Conservation (phyloP, 2,329 filamentous ascomycete genomes). For the Aspergillus sergii region DNA sequence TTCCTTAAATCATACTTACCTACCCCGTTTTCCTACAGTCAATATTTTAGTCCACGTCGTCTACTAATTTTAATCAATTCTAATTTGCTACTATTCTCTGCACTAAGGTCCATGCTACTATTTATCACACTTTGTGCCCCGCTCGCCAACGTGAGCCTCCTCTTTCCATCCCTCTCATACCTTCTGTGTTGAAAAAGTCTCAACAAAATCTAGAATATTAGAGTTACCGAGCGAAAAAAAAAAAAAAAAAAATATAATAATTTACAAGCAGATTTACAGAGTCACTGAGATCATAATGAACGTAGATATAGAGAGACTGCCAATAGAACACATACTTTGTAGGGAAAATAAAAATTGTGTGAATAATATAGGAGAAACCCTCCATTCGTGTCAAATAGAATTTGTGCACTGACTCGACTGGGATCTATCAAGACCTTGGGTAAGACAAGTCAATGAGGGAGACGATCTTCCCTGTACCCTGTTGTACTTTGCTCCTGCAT, state of each 20-base stretch:
- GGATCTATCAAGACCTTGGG: background rate
- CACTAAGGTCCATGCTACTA: background rate
- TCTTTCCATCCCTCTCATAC: background rate
- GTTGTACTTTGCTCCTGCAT: constrained; percentile 8
- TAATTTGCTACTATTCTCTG: background rate
- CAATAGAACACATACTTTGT: background rate
- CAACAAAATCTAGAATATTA: background rate
- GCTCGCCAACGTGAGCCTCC: constrained; percentile 3
- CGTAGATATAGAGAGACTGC: background rate
- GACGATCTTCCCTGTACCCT: constrained; percentile 1
- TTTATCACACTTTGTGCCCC: constrained; percentile 1
- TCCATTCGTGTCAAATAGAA: background rate
- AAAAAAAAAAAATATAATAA: background rate
- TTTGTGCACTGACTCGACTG: background rate
- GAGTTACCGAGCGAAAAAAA: background rate
- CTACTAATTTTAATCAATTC: background rate
- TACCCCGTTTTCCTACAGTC: constrained; percentile 5
- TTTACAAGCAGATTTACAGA: background rate
- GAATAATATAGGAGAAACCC: background rate
- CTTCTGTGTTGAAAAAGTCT: background rate
- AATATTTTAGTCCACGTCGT: background rate
- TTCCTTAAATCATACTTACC: background rate
- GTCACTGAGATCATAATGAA: background rate
- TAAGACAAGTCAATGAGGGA: background rate
- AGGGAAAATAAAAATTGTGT: background rate